Evolutionary conservation across 2,329 filamentous ascomycete genomes (phyloP), one percentile per base, ranked within the genome.

Genomic region (Colletotrichum tofieldiae): DNA sequence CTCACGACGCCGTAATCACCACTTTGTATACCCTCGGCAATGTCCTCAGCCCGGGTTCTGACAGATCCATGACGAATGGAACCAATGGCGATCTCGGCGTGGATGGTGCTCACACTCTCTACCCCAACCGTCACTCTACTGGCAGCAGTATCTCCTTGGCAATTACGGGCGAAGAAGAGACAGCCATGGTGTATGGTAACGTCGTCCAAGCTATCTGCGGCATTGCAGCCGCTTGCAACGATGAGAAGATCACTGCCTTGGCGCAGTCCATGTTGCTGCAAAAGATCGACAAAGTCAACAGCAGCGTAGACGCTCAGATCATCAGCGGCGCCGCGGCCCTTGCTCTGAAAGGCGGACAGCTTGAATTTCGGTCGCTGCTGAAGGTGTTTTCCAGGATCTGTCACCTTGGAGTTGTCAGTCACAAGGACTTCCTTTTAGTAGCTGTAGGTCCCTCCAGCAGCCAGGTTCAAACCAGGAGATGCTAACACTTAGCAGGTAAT

Each of bases 21-120:
- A 98, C 95, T 1, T 86, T 99, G 12, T 99, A 99, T 82, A 96
- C 95, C 0, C 87, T 99, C n/a, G 96, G 96, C 26, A 99, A 99
- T 79, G 93, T 98, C 5, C 87, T 99, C 18, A 98, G 95, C 76
- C 92, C 94, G 6, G 91, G 89, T 58, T 86, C 87, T 18, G 89
- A 89, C 69, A 83, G 85, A 52, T 85, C 83, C 55, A 84, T 88
- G 65, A 85, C 85, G 41, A 90, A 92, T 75, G 88, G 88, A 5
- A 76, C 81, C 45, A 87, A 87, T 73, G 84, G 84, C 7, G 83
- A 85, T 45, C 77, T 76, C 26, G 67, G 32, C 39, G 43, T 63
- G 52, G 71, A 78, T 9, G 81, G 79, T 71, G 83, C 84, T 77
- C 82, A 83, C 0, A 80, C 84, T 12, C 83, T 90, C 1, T 91